Conservation (phyloP, 306 rosid species). For the Corylus avellana region DNA sequence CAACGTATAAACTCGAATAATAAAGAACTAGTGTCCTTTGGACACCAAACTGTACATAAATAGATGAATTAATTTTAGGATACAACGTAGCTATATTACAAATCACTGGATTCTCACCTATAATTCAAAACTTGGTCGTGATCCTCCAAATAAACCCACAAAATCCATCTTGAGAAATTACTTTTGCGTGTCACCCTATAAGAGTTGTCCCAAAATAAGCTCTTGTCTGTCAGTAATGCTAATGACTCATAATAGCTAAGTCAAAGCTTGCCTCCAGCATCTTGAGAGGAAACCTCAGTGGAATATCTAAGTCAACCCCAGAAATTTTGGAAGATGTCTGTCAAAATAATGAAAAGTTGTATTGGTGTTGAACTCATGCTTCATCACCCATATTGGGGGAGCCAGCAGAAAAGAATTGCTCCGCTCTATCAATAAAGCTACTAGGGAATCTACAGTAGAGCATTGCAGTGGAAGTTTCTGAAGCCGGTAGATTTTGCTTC, state of each 20-base stretch:
- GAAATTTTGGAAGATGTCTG: neutral
- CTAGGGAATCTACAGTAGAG: slow-evolving; percentile 76
- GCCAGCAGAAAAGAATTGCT: slow-evolving; percentile 68
- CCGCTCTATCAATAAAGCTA: slow-evolving; percentile 74
- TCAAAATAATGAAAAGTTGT: neutral
- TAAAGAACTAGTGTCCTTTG: neutral
- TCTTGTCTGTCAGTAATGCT: neutral
- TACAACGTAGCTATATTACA: neutral
- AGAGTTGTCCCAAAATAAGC: neutral
- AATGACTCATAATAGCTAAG: neutral
- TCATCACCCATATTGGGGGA: slow-evolving; percentile 40
- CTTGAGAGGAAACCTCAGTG: neutral
- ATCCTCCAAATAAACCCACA: neutral
- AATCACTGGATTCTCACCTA: slow-evolving; percentile 2
- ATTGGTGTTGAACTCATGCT: slow-evolving; percentile 22
- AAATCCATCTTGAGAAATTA: too few relatives aligned
- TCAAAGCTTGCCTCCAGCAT: neutral
- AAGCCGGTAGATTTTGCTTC: slow-evolving; percentile 46
- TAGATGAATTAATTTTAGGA: neutral
- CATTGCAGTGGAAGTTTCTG: slow-evolving; percentile 61
- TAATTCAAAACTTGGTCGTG: neutral
- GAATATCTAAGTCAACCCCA: neutral
- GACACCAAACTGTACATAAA: neutral
- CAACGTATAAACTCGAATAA: too few relatives aligned
- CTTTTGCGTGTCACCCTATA: too few relatives aligned